A percentile compares a stretch with the other conserved stretches of the same genome.
Conservation (phyloP, 257 asterid species). For the Nicotiana tomentosiformis region DNA sequence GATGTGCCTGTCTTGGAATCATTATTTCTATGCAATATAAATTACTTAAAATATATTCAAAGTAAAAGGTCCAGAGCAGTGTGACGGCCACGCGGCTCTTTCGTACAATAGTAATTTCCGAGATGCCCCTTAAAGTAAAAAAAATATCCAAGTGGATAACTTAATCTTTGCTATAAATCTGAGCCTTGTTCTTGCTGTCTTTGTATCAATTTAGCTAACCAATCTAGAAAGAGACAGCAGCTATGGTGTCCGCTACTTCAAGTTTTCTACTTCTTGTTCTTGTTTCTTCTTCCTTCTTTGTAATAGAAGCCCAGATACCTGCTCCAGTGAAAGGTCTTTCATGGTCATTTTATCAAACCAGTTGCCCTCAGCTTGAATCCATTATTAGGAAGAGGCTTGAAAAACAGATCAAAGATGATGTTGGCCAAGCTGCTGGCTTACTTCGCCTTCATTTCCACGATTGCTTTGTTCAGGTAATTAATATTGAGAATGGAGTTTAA, state of each 20-base stretch:
- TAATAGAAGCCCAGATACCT: constrained; percentile 27
- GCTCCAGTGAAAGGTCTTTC: constrained; percentile 49
- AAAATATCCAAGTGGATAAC: neutral
- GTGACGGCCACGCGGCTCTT: neutral
- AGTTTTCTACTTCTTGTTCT: constrained; percentile 3
- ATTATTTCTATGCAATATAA: neutral
- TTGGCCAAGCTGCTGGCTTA: constrained; percentile 75
- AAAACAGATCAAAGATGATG: constrained; percentile 36
- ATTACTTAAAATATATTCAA: neutral
- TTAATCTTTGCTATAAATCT: neutral
- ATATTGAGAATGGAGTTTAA: too few relatives aligned
- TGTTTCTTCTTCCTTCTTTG: constrained; percentile 9
- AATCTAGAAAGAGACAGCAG: neutral
- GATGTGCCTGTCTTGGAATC: neutral
- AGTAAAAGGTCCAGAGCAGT: neutral
- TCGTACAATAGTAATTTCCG: neutral
- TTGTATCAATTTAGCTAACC: neutral
- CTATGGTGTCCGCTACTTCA: neutral
- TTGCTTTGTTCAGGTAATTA: constrained; percentile 53
- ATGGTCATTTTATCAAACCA: constrained; percentile 32
- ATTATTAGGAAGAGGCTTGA: constrained; percentile 35
- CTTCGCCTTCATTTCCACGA: constrained; percentile 77
- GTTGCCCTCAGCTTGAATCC: constrained; percentile 49
- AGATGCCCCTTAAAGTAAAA: neutral
- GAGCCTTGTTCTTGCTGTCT: neutral